A percentile compares a stretch with the other conserved stretches of the same genome.
These are phyloP conservation scores for Parafenestella ontariensis DNA, from an alignment of 2,329 filamentous ascomycete species.

Conservation along the genomic window DNA sequence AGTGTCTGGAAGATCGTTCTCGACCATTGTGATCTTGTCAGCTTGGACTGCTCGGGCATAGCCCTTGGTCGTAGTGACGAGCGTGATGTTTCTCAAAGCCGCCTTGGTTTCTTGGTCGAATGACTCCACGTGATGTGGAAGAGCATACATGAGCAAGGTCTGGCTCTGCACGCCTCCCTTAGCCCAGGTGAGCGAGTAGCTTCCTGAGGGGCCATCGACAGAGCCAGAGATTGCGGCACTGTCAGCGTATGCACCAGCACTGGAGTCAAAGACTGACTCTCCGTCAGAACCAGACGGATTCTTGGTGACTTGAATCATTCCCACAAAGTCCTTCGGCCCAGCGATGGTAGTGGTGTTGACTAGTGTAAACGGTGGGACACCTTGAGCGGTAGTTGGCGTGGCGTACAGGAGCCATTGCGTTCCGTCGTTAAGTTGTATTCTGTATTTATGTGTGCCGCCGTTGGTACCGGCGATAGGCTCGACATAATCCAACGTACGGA, in stretches of 20 bases:
- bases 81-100: constrained; percentile 60
- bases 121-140: constrained; percentile 84
- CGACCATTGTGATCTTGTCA: constrained; percentile 70
- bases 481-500: constrained; percentile 65
- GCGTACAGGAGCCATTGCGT: constrained; percentile 81
- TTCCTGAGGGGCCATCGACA: constrained; percentile 58
- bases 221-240: constrained; percentile 62
- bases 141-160: constrained; percentile 81
- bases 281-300: constrained; percentile 62
- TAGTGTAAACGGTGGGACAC: constrained; percentile 72
- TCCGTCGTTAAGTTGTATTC: constrained; percentile 59
- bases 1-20: constrained; percentile 69
- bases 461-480: constrained; percentile 32
- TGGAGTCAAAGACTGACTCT: constrained; percentile 77
- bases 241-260: constrained; percentile 77
- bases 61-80: constrained; percentile 89
- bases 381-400: constrained; percentile 60
- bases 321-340: constrained; percentile 73
- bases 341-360: constrained; percentile 70
- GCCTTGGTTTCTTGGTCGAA: constrained; percentile 68
- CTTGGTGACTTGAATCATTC: constrained; percentile 84
- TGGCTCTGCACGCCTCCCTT: constrained; percentile 68
- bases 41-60: constrained; percentile 70
- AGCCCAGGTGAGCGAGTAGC: constrained; percentile 75
- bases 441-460: constrained; percentile 47